Evolutionary conservation across 148 eudicot genomes (phyloP).

Genomic region (Diospyros kaki): DNA sequence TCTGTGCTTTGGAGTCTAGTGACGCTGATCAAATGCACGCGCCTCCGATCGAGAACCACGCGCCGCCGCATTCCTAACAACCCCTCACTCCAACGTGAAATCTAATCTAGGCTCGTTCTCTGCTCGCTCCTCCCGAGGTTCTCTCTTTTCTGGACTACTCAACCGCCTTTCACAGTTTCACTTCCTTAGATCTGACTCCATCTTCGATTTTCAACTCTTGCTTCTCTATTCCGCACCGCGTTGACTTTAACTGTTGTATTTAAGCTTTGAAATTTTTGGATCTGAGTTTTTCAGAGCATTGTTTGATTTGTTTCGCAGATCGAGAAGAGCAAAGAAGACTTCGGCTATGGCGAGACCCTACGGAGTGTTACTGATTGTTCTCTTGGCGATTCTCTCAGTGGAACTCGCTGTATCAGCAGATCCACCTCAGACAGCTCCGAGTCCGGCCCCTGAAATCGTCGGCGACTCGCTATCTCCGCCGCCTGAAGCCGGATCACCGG

Average conservation of each 20-base stretch:
- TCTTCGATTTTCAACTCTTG: not conserved
- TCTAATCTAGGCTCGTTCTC: not conserved
- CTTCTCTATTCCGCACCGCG: not conserved
- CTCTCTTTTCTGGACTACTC: no score
- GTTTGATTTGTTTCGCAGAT: not conserved
- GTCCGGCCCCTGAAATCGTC: conserved; percentile 21
- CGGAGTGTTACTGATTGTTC: conserved; percentile 1
- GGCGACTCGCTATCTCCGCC: not conserved
- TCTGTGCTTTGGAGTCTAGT: not conserved
- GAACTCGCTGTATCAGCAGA: conserved; percentile 9
- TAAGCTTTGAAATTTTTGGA: not conserved
- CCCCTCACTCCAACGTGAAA: no score
- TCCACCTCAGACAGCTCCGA: conserved; percentile 18
- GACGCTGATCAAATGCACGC: not conserved
- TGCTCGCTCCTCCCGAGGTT: not conserved
- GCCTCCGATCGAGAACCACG: conserved; percentile 10
- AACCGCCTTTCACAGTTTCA: not conserved
- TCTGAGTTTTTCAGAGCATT: not conserved
- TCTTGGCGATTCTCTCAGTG: conserved; percentile 17
- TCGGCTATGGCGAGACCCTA: conserved; percentile 19
- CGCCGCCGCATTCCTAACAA: not conserved
- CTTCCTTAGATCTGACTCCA: not conserved
- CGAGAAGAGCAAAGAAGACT: not conserved
- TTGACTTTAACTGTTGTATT: not conserved
- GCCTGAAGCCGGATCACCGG: not conserved